These are phyloP conservation scores for Tricholoma flavovirens DNA, from an alignment of 768 basidiomycete genomes.

Conservation along the genomic window DNA sequence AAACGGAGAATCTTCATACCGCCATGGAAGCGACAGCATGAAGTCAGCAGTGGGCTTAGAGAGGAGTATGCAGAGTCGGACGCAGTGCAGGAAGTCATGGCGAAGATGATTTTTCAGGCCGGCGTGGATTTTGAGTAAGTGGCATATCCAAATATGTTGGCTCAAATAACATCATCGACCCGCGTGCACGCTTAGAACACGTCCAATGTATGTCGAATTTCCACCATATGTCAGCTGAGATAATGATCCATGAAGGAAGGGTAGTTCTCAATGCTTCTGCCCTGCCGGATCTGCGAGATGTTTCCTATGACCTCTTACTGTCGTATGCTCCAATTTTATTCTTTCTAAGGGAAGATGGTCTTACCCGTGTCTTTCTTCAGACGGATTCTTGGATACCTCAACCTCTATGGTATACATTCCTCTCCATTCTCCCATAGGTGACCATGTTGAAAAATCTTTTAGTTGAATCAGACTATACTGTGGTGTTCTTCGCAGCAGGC, in stretches of 20 bases:
- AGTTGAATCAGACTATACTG: constrained; percentile 89
- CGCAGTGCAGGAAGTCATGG: constrained; percentile 60
- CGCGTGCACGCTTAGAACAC: constrained; percentile 47
- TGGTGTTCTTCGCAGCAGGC: constrained; percentile 83
- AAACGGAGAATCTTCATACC: constrained; percentile 41
- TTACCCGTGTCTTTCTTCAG: constrained; percentile 29
- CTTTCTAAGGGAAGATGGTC: neutral
- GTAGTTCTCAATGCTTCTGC: constrained; percentile 80
- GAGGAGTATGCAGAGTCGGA: constrained; percentile 45
- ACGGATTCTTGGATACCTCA: constrained; percentile 71
- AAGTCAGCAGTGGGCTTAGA: constrained; percentile 17
- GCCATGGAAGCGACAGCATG: constrained; percentile 44
- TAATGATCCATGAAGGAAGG: constrained; percentile 36
- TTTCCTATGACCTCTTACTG: constrained; percentile 73
- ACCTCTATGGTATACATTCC: constrained; percentile 61
- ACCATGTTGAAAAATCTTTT: neutral
- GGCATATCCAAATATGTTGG: neutral
- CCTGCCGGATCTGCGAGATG: constrained; percentile 70
- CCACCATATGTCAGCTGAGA: constrained; percentile 2
- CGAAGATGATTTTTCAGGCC: constrained; percentile 77
- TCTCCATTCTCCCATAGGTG: neutral
- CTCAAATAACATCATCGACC: constrained; percentile 2
- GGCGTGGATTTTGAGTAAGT: constrained; percentile 87
- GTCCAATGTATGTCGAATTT: constrained; percentile 67
- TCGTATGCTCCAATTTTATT: constrained; percentile 41